phyloP scores from a whole-genome alignment of 768 basidiomycete species.

The Hericium coralloides region DNA sequence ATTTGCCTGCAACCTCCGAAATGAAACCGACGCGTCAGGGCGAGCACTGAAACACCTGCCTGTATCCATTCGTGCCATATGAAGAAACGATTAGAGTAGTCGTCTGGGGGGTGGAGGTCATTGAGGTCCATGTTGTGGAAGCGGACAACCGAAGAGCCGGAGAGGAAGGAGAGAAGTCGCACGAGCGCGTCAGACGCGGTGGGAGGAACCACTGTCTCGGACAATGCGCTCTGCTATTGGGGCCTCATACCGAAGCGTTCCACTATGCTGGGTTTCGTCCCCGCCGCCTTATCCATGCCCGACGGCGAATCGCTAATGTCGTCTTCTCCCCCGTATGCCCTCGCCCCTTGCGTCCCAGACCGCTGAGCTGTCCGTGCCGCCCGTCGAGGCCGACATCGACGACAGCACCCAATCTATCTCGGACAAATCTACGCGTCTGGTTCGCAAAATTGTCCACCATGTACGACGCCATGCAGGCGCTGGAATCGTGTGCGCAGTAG shows the following conservation, averaged over 20 bases:
- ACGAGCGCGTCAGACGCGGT: not conserved
- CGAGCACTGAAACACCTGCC: conserved; percentile 26
- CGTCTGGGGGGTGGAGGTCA: conserved; percentile 74
- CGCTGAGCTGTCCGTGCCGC: not conserved
- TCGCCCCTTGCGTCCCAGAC: not conserved
- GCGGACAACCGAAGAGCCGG: not conserved
- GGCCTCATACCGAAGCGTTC: not conserved
- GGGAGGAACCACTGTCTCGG: not conserved
- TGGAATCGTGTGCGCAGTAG: conserved; percentile 81
- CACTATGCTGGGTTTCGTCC: not conserved
- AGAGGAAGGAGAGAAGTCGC: not conserved
- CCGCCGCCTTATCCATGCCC: not conserved
- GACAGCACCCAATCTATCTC: not conserved
- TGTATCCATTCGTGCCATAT: conserved; percentile 91
- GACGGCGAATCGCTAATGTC: not conserved
- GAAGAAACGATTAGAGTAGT: conserved; percentile 76
- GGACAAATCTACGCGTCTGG: not conserved
- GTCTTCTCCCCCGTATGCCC: conserved; percentile 4
- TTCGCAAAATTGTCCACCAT: conserved; percentile 28
- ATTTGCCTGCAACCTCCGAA: conserved; percentile 41
- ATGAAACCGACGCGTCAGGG: not conserved
- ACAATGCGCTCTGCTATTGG: not conserved
- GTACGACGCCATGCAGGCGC: conserved; percentile 63
- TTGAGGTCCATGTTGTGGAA: conserved; percentile 34
- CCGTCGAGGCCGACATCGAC: too few relatives aligned